Evolutionary conservation across 352 stramenopile species (phyloP), one percentile per base, ranked within the genome.

Genomic region (Aphanomyces stellatus): DNA sequence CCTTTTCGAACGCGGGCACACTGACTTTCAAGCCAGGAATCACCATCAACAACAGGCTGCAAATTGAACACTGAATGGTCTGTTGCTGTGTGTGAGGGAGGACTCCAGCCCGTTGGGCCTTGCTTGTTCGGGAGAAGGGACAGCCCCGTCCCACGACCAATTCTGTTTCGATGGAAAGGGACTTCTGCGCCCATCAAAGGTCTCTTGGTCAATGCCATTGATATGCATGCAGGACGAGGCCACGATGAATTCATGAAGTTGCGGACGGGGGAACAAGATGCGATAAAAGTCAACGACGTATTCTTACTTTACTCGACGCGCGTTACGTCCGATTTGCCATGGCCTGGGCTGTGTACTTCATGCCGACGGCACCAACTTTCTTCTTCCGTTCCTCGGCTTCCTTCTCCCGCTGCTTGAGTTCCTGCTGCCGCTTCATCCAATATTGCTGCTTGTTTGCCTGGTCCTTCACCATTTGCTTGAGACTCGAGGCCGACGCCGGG

Each of bases 341-440:
- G 37, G 85, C 85, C 34, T 90, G 74, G 4, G 85, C 85, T 2
- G 85, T 93, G 71, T 91, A 93, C 69, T 90, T 93, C 77, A 91
- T 88, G 4, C 85, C 85, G 5, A 73, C 75, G 30, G 76, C 73
- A 6, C 78, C 73, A 57, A 90, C 89, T 64, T 87, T 76, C 57
- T 90, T 89, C 70, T 93, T 93, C 31, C 81, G 74, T 59, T 90
- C 82, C 61, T 91, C 82, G 15, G 85, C 82, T 56, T 91, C 81
- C 51, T 73, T 69, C 62, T 91, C 88, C 19, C 82, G 78, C 33
- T 90, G 74, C 66, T 91, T 80, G 3, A 93, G 73, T 62, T 91
- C 85, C 63, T 89, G 74, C 4, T 82, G 87, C 30, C 85, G 82
- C 69, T 90, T 84, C 2, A 72, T 65, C 85, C 85, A 93, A 69